A percentile compares a stretch with the other conserved stretches of the same genome.
These are phyloP conservation scores for Ceratobasidium papillatum DNA, from an alignment of 1,284 basidiomycete species.

Conservation along the genomic window DNA sequence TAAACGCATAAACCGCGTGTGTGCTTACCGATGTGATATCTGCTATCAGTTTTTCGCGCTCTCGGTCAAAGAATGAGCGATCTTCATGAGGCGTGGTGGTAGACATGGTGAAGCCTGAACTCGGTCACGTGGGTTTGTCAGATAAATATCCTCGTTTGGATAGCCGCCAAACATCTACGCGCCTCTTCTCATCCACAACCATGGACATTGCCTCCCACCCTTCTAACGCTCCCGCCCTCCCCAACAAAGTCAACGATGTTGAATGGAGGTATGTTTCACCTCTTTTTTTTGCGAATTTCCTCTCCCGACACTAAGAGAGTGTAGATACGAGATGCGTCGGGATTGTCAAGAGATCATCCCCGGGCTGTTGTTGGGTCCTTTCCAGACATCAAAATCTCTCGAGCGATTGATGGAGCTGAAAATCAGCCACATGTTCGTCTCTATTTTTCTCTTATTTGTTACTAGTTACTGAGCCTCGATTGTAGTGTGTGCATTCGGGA, in stretches of 20 bases:
- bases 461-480: not conserved
- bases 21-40: conserved; percentile 74
- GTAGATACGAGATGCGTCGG: conserved; percentile 94
- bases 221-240: not conserved
- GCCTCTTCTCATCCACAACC: conserved; percentile 19
- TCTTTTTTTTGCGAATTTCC: not conserved
- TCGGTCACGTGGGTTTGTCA: conserved; percentile 37
- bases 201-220: conserved; percentile 26
- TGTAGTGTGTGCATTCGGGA: conserved; percentile 86
- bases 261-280: conserved; percentile 29
- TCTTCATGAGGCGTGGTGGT: conserved; percentile 61
- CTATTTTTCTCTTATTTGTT: not conserved
- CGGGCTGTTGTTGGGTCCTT: conserved; percentile 84
- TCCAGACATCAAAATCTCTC: conserved; percentile 84
- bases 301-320: not conserved
- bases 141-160: conserved; percentile 18
- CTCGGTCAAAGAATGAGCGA: conserved; percentile 74
- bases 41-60: conserved; percentile 73
- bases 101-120: conserved; percentile 50
- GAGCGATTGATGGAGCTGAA: conserved; percentile 68
- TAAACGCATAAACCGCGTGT: not conserved
- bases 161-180: conserved; percentile 18
- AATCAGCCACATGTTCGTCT: conserved; percentile 86
- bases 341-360: conserved; percentile 93
- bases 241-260: conserved; percentile 24